phyloP scores from a whole-genome alignment of 1,284 basidiomycete genomes.

The Irpex sp. region DNA sequence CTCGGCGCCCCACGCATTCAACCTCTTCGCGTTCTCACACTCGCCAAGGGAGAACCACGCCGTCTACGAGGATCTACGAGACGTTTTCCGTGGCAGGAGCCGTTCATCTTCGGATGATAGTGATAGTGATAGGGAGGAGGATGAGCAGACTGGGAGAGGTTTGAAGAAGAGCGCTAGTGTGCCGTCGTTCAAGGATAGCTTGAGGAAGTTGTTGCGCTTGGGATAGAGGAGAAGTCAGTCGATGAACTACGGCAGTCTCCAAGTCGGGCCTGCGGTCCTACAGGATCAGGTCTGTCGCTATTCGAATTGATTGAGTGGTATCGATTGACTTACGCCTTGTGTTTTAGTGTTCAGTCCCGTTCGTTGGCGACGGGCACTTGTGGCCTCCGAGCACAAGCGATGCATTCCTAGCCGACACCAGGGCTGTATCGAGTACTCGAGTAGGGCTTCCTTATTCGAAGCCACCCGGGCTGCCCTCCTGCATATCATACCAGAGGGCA shows the following conservation, averaged over 20 bases:
- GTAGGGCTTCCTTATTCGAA: too few species aligned
- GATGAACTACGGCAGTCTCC: neutral
- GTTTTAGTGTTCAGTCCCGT: too few species aligned
- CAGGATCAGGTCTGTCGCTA: neutral
- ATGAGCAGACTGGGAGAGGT: constrained; percentile 2
- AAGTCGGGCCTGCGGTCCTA: neutral
- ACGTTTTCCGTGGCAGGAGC: constrained; percentile 10
- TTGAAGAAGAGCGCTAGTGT: constrained; percentile 16
- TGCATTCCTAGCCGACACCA: too few species aligned
- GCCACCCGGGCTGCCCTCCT: too few species aligned
- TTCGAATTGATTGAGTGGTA: neutral
- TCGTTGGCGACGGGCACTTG: too few species aligned
- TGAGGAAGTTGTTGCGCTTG: constrained; percentile 23
- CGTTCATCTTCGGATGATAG: constrained; percentile 7
- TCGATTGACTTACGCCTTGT: too few species aligned
- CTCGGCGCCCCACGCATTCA: constrained; percentile 22
- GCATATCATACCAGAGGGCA: too few species aligned
- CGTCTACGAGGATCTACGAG: constrained; percentile 24
- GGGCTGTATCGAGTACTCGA: too few species aligned
- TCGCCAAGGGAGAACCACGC: constrained; percentile 24
- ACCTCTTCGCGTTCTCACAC: constrained; percentile 21
- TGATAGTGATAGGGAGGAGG: neutral
- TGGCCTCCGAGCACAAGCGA: too few species aligned
- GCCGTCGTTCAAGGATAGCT: constrained; percentile 15
- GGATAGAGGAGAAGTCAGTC: neutral